phyloP scores from a whole-genome alignment of 192 early-diverging fungal genomes.

The Backusella sp. region DNA sequence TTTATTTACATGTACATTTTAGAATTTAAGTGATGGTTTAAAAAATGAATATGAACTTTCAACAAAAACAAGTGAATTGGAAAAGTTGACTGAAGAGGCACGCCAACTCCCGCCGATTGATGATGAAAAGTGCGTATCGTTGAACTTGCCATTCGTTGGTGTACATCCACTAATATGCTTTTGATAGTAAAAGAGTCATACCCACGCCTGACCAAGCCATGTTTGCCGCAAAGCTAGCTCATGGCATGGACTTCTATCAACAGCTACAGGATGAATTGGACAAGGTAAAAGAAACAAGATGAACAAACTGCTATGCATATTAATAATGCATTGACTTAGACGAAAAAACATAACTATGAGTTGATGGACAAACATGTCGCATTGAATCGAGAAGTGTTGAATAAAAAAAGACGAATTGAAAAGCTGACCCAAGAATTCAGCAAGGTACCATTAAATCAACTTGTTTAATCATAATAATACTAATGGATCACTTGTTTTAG shows the following conservation, averaged over 20 bases:
- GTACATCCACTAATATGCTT: too few relatives aligned
- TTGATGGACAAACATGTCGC: neutral
- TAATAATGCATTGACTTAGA: neutral
- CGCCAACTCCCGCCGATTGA: neutral
- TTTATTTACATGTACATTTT: neutral
- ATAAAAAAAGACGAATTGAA: neutral
- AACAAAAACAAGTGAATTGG: slow-evolving; percentile 5
- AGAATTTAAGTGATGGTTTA: neutral
- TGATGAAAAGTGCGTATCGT: neutral
- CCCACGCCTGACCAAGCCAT: slow-evolving; percentile 2
- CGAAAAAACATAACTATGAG: neutral
- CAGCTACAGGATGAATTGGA: neutral
- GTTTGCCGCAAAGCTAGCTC: neutral
- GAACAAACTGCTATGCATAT: neutral
- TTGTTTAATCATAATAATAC: neutral
- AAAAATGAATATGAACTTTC: neutral
- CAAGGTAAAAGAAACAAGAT: neutral
- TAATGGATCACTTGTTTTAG: neutral
- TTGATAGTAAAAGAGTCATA: neutral
- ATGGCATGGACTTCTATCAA: neutral
- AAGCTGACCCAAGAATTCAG: neutral
- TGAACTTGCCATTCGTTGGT: neutral
- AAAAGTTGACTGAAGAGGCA: slow-evolving; percentile 6
- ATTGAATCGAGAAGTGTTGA: neutral
- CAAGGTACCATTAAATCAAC: neutral